Evolutionary conservation across 208 protist species (phyloP).

Genomic region (Leishmania turanica): DNA sequence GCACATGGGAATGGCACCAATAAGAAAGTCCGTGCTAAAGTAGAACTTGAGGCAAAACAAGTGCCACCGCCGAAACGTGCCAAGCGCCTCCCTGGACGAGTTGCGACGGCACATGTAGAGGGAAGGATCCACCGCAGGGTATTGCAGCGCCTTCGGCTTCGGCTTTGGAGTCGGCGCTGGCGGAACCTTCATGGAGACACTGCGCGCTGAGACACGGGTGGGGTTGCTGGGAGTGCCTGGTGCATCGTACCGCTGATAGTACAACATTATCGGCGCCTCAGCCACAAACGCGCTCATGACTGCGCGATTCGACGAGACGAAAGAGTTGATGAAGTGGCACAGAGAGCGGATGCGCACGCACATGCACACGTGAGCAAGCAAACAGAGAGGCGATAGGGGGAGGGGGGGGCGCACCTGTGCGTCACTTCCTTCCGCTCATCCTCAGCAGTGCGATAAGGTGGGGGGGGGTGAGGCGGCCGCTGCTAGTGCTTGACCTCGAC

Average conservation of each 20-base stretch:
- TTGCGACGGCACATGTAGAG: slow-evolving; percentile 47
- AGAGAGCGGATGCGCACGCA: not conserved
- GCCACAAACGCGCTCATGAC: slow-evolving; percentile 25
- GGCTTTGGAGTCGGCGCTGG: slow-evolving; percentile 10
- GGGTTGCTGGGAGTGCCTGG: not conserved
- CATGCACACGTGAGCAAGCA: not conserved
- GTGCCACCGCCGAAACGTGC: slow-evolving; percentile 23
- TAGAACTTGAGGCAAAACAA: slow-evolving; percentile 39
- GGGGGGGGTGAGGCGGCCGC: not conserved
- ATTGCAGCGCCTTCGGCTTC: slow-evolving; percentile 16
- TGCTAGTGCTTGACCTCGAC: not conserved
- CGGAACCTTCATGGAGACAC: not conserved
- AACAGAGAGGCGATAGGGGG: not conserved
- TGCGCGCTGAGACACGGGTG: not conserved
- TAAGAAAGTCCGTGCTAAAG: slow-evolving; percentile 42
- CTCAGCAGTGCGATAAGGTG: not conserved
- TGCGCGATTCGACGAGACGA: not conserved
- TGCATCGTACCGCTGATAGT: slow-evolving; percentile 16
- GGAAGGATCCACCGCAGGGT: slow-evolving; percentile 25
- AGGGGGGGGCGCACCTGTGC: not conserved
- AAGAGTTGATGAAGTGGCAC: not conserved
- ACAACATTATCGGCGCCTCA: slow-evolving; percentile 24
- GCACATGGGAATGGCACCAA: slow-evolving; percentile 33
- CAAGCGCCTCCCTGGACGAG: slow-evolving; percentile 40
- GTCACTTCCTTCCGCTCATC: not conserved